These are phyloP conservation scores for Schwanniomyces polymorphus DNA, from an alignment of 805 yeast genomes.

Conservation along the genomic window DNA sequence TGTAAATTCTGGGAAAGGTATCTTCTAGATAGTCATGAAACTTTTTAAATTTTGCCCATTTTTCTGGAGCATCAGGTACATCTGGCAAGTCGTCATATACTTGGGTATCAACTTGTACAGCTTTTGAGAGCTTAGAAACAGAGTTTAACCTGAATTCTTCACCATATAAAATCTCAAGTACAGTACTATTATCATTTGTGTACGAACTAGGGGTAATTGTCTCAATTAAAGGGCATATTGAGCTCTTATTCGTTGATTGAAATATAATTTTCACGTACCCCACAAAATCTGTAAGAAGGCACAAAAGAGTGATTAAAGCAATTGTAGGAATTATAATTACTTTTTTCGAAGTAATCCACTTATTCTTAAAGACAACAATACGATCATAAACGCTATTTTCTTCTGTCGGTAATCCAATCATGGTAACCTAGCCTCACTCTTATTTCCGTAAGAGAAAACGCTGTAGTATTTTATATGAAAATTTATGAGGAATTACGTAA, in stretches of 20 bases:
- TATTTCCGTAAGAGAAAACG: too few species aligned
- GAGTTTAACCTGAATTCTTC: slow-evolving; percentile 29
- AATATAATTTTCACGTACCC: slow-evolving; percentile 13
- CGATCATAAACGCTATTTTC: background rate
- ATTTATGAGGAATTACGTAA: too few species aligned
- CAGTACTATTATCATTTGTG: slow-evolving; percentile 29
- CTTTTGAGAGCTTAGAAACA: slow-evolving; percentile 49
- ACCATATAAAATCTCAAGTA: slow-evolving; percentile 23
- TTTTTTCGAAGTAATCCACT: slow-evolving; percentile 1
- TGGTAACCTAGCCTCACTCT: background rate
- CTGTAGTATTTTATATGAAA: too few species aligned
- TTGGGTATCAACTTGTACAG: slow-evolving; percentile 66
- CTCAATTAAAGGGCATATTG: slow-evolving; percentile 25
- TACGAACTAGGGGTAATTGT: slow-evolving; percentile 26
- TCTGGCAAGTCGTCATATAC: slow-evolving; percentile 52
- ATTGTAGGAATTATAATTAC: background rate
- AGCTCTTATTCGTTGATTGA: slow-evolving; percentile 10
- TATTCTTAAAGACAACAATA: background rate
- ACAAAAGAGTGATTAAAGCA: slow-evolving; percentile 4
- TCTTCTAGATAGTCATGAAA: slow-evolving; percentile 55
- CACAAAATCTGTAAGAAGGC: slow-evolving; percentile 13
- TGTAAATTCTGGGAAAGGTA: slow-evolving; percentile 55
- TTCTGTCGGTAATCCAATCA: slow-evolving; percentile 7
- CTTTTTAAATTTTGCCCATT: slow-evolving; percentile 38
- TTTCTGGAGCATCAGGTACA: slow-evolving; percentile 48